Evolutionary conservation across 495 filamentous ascomycete genomes (phyloP).

Genomic region (Penicillium diatomitis): DNA sequence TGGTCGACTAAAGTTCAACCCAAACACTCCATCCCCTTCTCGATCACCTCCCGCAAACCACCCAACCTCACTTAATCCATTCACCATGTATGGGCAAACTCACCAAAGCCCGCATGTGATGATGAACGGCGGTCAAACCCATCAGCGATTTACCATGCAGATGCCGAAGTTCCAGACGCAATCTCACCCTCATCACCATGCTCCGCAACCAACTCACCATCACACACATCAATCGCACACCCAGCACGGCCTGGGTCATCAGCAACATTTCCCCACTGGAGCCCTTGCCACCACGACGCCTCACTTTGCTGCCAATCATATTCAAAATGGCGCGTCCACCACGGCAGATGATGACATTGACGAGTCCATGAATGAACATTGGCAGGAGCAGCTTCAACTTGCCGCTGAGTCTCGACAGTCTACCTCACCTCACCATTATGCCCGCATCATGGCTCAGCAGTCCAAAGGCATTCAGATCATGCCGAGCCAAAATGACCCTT

Average conservation of each 20-base stretch:
- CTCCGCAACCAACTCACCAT: conserved; percentile 62
- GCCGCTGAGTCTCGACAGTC: conserved; percentile 61
- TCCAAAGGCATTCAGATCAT: conserved; percentile 51
- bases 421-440: conserved; percentile 57
- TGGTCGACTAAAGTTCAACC: conserved; percentile 39
- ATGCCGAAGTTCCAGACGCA: conserved; percentile 66
- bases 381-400: conserved; percentile 77
- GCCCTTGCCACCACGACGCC: conserved; percentile 65
- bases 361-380: conserved; percentile 68
- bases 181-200: conserved; percentile 60
- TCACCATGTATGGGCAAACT: conserved; percentile 73
- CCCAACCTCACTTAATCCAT: conserved; percentile 53
- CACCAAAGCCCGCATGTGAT: conserved; percentile 77
- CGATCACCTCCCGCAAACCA: conserved; percentile 59
- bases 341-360: conserved; percentile 47
- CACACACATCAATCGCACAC: conserved; percentile 64
- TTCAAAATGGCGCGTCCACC: conserved; percentile 64
- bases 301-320: conserved; percentile 59
- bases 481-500: conserved; percentile 47
- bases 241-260: conserved; percentile 57
- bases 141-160: conserved; percentile 55
- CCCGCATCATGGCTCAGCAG: conserved; percentile 47
- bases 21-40: conserved; percentile 61
- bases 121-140: conserved; percentile 55
- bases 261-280: conserved; percentile 72